These are phyloP conservation scores for Globisporangium viniferum DNA, from an alignment of 352 stramenopile genomes.

Conservation along the genomic window DNA sequence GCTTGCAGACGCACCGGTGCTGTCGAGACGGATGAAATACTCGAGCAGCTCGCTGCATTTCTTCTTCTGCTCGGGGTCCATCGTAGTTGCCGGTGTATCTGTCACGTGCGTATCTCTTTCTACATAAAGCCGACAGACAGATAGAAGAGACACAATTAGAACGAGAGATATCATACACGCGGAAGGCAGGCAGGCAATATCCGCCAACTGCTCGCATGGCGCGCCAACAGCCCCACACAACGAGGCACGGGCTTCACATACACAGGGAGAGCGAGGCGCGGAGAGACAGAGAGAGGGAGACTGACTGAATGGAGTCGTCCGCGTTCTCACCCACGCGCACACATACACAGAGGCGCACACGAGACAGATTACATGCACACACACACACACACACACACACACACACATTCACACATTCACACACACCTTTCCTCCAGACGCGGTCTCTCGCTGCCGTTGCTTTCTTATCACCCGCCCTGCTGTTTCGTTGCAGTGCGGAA, in stretches of 20 bases:
- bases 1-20: conserved; percentile 34
- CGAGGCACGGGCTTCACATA: not conserved
- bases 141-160: not conserved
- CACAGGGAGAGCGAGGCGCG: not conserved
- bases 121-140: not conserved
- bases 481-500: not conserved
- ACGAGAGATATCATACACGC: not conserved
- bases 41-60: conserved; percentile 81
- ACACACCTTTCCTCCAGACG: not conserved
- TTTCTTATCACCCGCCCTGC: not conserved
- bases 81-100: conserved; percentile 11
- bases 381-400: not conserved
- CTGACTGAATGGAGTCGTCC: not conserved
- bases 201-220: not conserved
- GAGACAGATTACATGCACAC: not conserved
- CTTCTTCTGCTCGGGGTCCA: conserved; percentile 80
- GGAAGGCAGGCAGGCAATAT: not conserved
- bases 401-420: not conserved
- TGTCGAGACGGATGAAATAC: conserved; percentile 80
- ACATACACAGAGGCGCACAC: not conserved
- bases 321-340: not conserved
- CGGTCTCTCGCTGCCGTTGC: not conserved
- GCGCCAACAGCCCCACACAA: not conserved
- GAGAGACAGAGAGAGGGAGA: not conserved
- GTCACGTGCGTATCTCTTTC: not conserved